Evolutionary conservation across 495 filamentous ascomycete genomes (phyloP), one percentile per base, ranked within the genome.

Genomic region (Aspergillus funiculosus): DNA sequence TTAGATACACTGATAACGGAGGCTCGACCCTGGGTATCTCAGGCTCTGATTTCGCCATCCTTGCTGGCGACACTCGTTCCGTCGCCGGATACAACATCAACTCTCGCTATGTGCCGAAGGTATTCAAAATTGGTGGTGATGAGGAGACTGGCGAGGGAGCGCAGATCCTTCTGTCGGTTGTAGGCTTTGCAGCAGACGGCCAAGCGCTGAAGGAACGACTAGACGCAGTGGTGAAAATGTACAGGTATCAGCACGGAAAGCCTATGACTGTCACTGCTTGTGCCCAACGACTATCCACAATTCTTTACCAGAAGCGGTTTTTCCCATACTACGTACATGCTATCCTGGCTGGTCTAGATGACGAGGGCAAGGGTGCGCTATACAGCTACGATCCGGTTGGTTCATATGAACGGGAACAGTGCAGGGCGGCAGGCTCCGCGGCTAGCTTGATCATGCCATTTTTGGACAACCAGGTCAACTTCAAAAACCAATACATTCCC

Each of bases 31-130:
- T 98, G 46, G 92, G 92, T 59, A 97, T 98, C 65, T 81, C 86
- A 25, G 92, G 92, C 54, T 81, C 82, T 60, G 85, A 92, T 70
- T 98, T 97, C 74, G 76, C 89, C 44, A 90, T 98, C 66, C 77
- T 98, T 61, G 92, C 92, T 32, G 92, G 92, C 64, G 92, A 98
- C 70, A 98, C 92, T 46, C 86, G 92, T 54, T 84, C 86, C 46
- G 95, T 91, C 32, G 81, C 83, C 29, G 92, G 92, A 62, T 98
- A 97, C 80, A 97, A 85, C 75, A 98, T 98, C 79, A 95, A 97
- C 74, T 87, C 89, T 20, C 85, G 92, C 39, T 89, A 85, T 71
- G 77, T 85, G 26, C 91, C 89, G 25, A 98, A 98, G 66, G 84
- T 98, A 28, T 97, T 94, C 80, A 87, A 85, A 69, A 94, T 98